These are phyloP conservation scores for Septoria petroselini DNA, from an alignment of 2,329 filamentous ascomycete species.

Conservation along the genomic window DNA sequence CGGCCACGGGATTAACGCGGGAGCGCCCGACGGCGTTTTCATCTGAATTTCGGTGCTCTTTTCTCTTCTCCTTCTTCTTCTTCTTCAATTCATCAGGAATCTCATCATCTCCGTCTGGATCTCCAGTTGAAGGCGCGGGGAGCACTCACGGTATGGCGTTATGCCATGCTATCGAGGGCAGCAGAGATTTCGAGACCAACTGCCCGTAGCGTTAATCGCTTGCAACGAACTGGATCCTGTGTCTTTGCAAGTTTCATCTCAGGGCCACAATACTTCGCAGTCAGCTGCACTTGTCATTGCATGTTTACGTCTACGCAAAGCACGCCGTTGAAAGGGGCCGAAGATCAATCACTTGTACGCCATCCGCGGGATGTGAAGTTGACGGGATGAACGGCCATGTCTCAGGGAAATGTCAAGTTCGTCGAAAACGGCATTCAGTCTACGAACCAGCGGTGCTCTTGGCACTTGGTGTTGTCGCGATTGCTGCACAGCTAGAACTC, in stretches of 20 bases:
- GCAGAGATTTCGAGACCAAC: constrained; percentile 47
- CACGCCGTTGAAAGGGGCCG: too few species aligned
- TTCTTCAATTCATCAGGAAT: constrained; percentile 29
- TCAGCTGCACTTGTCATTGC: neutral
- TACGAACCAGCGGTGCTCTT: too few species aligned
- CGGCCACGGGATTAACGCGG: neutral
- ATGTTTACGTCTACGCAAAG: too few species aligned
- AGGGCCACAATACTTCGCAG: constrained; percentile 44
- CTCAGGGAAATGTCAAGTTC: too few species aligned
- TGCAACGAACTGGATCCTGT: constrained; percentile 14
- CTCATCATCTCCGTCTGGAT: constrained; percentile 36
- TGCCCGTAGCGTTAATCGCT: constrained; percentile 51
- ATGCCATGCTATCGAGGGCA: constrained; percentile 31
- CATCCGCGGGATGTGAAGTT: too few species aligned
- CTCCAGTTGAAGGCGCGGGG: constrained; percentile 34
- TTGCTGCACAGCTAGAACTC: too few species aligned
- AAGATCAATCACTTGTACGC: too few species aligned
- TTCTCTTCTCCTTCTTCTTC: constrained; percentile 17
- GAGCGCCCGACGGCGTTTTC: neutral
- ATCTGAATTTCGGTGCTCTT: constrained; percentile 6
- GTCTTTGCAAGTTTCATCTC: constrained; percentile 49
- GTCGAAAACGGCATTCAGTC: too few species aligned
- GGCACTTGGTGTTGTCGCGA: too few species aligned
- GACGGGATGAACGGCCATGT: too few species aligned
- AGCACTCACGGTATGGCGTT: constrained; percentile 33